A percentile compares a stretch with the other conserved stretches of the same genome.
Conservation (phyloP, 2,329 filamentous ascomycete species). For the Microcyclosporella mali region DNA sequence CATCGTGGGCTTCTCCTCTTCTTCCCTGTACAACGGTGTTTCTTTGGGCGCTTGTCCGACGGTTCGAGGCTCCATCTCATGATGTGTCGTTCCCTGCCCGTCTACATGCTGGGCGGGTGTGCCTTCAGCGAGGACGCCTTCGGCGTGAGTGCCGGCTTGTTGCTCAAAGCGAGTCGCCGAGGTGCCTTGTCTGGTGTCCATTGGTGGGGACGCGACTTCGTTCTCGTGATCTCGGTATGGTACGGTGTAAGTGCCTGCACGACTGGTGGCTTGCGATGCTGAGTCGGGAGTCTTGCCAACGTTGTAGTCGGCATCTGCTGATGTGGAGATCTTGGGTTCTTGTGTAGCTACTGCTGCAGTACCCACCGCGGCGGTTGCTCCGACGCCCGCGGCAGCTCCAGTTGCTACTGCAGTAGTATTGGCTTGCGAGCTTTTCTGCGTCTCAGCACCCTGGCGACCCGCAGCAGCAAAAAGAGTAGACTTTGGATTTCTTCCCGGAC, state of each 20-base stretch:
- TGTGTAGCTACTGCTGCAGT: conserved; percentile 1
- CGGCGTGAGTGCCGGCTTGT: conserved; percentile 40
- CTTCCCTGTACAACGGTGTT: conserved; percentile 29
- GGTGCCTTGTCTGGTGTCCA: conserved; percentile 34
- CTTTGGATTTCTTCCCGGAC: conserved; percentile 19
- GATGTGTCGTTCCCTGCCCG: conserved; percentile 40
- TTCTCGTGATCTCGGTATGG: conserved; percentile 23
- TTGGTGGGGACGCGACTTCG: conserved; percentile 35
- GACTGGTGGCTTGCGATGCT: conserved; percentile 10
- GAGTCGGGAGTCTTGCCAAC: conserved; percentile 11
- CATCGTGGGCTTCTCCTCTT: conserved; percentile 31
- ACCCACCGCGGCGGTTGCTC: neutral
- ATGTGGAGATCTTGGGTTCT: no score
- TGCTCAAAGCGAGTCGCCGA: conserved; percentile 37
- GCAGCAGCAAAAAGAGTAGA: conserved; percentile 10
- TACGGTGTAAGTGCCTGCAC: conserved; percentile 22
- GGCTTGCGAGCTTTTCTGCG: neutral
- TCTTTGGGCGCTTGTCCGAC: conserved; percentile 47
- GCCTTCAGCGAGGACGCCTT: conserved; percentile 36
- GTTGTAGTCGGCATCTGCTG: conserved; percentile 9
- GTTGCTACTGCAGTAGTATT: no score
- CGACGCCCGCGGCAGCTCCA: neutral
- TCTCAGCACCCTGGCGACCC: conserved; percentile 4
- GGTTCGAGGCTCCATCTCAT: conserved; percentile 44
- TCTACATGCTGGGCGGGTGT: conserved; percentile 40